Conservation (phyloP, 2,329 filamentous ascomycete species). For the Neonectria neomacrospora region DNA sequence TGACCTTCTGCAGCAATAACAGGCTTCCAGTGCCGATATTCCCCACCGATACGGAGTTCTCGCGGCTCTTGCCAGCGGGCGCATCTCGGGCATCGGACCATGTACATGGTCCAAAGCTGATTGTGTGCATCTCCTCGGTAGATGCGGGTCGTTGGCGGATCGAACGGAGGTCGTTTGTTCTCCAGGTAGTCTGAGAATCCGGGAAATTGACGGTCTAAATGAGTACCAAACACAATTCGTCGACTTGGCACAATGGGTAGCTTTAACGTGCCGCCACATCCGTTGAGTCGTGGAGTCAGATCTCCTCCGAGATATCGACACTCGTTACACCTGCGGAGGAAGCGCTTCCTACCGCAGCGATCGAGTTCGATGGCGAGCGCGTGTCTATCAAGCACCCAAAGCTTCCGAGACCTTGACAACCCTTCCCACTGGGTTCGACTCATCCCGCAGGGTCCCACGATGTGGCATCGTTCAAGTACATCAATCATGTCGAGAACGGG, state of each 20-base stretch:
- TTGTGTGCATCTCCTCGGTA: neutral
- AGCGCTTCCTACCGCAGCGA: slow-evolving; percentile 16
- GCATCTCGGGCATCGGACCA: slow-evolving; percentile 30
- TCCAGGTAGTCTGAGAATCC: slow-evolving; percentile 6
- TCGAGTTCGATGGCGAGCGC: slow-evolving; percentile 6
- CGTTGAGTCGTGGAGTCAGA: neutral
- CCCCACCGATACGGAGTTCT: slow-evolving; percentile 17
- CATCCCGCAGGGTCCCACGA: slow-evolving; percentile 3
- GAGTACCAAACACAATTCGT: neutral
- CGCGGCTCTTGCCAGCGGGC: slow-evolving; percentile 33
- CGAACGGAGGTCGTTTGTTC: neutral
- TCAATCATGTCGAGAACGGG: neutral
- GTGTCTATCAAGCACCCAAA: neutral
- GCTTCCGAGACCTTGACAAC: neutral
- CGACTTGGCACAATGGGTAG: slow-evolving; percentile 19
- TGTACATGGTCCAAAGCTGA: slow-evolving; percentile 20
- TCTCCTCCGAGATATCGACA: slow-evolving; percentile 18
- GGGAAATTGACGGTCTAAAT: slow-evolving; percentile 30
- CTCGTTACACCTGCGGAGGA: slow-evolving; percentile 25
- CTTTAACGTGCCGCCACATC: neutral
- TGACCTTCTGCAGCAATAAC: fast-evolving
- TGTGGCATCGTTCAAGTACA: neutral
- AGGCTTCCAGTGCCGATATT: neutral
- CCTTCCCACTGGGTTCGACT: neutral
- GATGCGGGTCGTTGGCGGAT: neutral